These are phyloP conservation scores for Cyclotella choctawhatcheeana DNA, from an alignment of 108 stramenopile genomes.

Conservation along the genomic window DNA sequence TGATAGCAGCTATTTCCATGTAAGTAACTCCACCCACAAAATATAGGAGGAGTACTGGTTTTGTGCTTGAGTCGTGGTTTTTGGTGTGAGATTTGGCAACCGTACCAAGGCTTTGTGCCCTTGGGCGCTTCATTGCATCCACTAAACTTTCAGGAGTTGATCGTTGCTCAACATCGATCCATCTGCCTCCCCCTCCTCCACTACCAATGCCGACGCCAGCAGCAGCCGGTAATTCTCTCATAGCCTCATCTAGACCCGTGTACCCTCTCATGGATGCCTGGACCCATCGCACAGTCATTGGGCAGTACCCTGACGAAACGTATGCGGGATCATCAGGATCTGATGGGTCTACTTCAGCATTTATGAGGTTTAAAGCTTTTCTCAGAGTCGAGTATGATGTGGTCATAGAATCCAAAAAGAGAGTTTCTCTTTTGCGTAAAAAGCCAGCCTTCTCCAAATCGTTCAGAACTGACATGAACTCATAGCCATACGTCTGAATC, in stretches of 20 bases:
- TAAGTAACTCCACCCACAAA: conserved; percentile 94
- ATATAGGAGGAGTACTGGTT: conserved; percentile 86
- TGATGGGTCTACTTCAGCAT: conserved; percentile 86
- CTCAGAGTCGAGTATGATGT: conserved; percentile 75
- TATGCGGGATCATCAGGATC: conserved; percentile 94
- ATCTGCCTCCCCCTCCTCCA: conserved; percentile 51
- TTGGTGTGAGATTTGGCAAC: conserved; percentile 40
- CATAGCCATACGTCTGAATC: conserved; percentile 94
- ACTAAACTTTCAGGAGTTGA: conserved; percentile 71
- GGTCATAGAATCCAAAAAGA: conserved; percentile 70
- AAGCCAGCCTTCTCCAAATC: conserved; percentile 88
- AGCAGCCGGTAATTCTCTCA: conserved; percentile 62
- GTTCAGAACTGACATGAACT: conserved; percentile 77
- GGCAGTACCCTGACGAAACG: conserved; percentile 93
- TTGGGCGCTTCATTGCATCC: conserved; percentile 52
- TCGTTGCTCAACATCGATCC: conserved; percentile 71
- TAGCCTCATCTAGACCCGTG: conserved; percentile 67
- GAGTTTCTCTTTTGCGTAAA: conserved; percentile 80
- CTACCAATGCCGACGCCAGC: conserved; percentile 29
- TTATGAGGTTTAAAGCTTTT: conserved; percentile 84
- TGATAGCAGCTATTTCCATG: conserved; percentile 93
- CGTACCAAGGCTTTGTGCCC: conserved; percentile 50
- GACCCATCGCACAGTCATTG: conserved; percentile 87
- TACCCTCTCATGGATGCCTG: conserved; percentile 88
- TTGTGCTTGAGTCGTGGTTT: conserved; percentile 18